These are phyloP conservation scores for Inosperma sp. DNA, from an alignment of 768 basidiomycete species.

Conservation along the genomic window DNA sequence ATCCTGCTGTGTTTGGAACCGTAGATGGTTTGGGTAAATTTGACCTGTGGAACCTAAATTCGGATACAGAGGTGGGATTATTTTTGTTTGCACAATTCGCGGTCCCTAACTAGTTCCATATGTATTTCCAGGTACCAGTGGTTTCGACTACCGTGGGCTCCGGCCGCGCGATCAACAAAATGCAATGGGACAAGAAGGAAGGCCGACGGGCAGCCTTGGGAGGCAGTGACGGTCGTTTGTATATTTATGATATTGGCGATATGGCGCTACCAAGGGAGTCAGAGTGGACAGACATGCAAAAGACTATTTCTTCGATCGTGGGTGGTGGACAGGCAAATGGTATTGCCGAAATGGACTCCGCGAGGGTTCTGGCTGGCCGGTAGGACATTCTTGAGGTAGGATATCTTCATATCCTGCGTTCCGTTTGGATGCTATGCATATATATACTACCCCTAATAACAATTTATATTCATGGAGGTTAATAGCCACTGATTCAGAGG, in stretches of 20 bases:
- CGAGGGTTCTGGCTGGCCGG: conserved; percentile 6
- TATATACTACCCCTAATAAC: too few relatives aligned
- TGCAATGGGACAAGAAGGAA: conserved; percentile 93
- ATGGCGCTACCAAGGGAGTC: conserved; percentile 82
- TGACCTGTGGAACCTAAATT: conserved; percentile 95
- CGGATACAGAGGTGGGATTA: conserved; percentile 83
- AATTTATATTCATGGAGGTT: too few relatives aligned
- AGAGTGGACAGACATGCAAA: conserved; percentile 93
- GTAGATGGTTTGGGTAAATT: conserved; percentile 96
- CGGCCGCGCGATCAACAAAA: conserved; percentile 87
- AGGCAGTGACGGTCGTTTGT: conserved; percentile 86
- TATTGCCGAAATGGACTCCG: conserved; percentile 21
- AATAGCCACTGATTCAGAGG: too few relatives aligned
- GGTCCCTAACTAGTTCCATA: conserved; percentile 4
- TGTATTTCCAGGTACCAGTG: conserved; percentile 66
- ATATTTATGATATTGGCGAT: conserved; percentile 94
- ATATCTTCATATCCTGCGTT: too few relatives aligned
- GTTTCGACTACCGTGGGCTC: conserved; percentile 81
- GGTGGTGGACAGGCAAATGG: conserved; percentile 52
- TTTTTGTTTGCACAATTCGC: not conserved
- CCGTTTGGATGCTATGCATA: too few relatives aligned
- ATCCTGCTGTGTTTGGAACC: conserved; percentile 90
- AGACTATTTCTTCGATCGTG: conserved; percentile 71
- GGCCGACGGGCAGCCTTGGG: conserved; percentile 88
- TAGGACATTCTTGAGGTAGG: too few relatives aligned